These are phyloP conservation scores for Periconia macrospinosa DNA, from an alignment of 2,329 filamentous ascomycete genomes.

Conservation along the genomic window DNA sequence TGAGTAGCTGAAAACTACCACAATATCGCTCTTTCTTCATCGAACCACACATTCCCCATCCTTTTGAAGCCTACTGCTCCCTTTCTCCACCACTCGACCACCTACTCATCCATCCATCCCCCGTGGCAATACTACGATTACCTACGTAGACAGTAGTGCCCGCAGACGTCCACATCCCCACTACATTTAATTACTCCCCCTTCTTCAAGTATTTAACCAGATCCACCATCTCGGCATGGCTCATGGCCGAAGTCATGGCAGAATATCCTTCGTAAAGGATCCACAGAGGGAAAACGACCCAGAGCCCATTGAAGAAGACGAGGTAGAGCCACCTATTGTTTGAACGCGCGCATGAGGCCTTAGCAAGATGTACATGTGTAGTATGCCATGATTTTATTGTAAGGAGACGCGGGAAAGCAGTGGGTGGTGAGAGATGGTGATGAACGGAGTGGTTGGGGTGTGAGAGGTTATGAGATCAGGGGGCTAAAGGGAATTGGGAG, in stretches of 20 bases:
- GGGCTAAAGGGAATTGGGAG: no score
- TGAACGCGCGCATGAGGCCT: neutral
- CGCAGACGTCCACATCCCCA: neutral
- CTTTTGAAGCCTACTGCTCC: no score
- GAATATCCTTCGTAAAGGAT: constrained; percentile 56
- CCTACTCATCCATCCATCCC: no score
- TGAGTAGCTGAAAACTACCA: no score
- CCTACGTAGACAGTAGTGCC: no score
- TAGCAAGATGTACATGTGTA: neutral
- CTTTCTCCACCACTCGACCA: no score
- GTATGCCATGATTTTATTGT: neutral
- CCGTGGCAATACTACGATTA: no score
- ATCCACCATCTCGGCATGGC: constrained; percentile 42
- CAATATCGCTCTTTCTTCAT: no score
- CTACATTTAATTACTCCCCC: constrained; percentile 10
- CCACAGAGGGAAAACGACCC: constrained; percentile 63
- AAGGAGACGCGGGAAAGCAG: neutral
- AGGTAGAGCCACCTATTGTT: constrained; percentile 59
- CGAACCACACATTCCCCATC: no score
- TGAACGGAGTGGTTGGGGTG: no score
- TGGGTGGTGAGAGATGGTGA: no score
- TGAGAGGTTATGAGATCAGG: no score
- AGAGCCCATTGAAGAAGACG: constrained; percentile 65
- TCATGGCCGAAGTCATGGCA: constrained; percentile 45
- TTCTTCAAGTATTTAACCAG: constrained; percentile 43